A percentile compares a stretch with the other conserved stretches of the same genome.
These are phyloP conservation scores for Yarrowia yakushimensis DNA, from an alignment of 805 yeast species.

Conservation along the genomic window DNA sequence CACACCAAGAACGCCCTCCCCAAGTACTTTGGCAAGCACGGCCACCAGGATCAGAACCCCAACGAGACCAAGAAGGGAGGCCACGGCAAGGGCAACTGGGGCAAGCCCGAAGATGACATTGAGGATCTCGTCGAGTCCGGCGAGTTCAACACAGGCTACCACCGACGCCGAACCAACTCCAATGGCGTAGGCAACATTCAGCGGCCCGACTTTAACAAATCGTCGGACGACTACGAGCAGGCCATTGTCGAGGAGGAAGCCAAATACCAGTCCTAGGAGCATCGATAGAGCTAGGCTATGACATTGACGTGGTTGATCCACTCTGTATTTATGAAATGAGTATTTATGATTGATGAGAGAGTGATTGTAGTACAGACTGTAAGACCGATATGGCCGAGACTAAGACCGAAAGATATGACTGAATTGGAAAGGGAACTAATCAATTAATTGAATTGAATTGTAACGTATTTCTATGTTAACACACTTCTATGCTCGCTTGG, in stretches of 20 bases:
- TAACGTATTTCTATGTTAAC: too few relatives aligned
- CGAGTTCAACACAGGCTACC: slow-evolving; percentile 43
- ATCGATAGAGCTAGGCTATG: slow-evolving; percentile 2
- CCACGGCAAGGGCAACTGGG: slow-evolving; percentile 87
- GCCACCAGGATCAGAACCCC: slow-evolving; percentile 65
- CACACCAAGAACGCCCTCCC: slow-evolving; percentile 37
- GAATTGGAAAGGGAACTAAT: too few relatives aligned
- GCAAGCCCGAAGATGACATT: slow-evolving; percentile 63
- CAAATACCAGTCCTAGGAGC: slow-evolving; percentile 14
- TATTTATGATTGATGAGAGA: slow-evolving; percentile 2
- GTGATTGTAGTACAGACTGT: too few relatives aligned
- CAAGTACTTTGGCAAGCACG: slow-evolving; percentile 76
- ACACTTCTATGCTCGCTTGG: too few relatives aligned
- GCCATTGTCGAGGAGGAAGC: slow-evolving; percentile 23
- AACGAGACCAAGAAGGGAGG: slow-evolving; percentile 78
- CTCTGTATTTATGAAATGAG: slow-evolving; percentile 12
- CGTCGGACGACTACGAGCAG: slow-evolving; percentile 21
- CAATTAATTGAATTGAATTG: too few relatives aligned
- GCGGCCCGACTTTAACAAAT: slow-evolving; percentile 20
- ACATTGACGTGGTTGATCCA: neutral
- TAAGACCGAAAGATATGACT: too few relatives aligned
- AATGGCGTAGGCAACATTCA: slow-evolving; percentile 16
- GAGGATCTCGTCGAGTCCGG: slow-evolving; percentile 59
- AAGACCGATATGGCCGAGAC: too few relatives aligned
- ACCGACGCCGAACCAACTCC: slow-evolving; percentile 41